phyloP scores from a whole-genome alignment of 1,284 basidiomycete species.

The Ustilago xerochloae region DNA sequence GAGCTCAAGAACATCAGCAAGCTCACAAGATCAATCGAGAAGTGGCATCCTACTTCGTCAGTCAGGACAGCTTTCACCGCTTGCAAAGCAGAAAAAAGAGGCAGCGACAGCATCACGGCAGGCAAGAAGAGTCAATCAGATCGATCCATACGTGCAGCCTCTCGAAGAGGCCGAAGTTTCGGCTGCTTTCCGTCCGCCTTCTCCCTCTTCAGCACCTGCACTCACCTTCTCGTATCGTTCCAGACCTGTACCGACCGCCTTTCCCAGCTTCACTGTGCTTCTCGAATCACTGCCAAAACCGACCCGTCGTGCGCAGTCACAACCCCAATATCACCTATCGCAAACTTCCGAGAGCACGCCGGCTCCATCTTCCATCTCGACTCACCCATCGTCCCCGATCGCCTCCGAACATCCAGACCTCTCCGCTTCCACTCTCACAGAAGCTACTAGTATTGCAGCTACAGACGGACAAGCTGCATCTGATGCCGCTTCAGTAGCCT shows the following conservation, averaged over 20 bases:
- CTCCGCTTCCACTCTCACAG: constrained; percentile 39
- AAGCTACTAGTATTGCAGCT: constrained; percentile 37
- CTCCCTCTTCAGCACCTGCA: constrained; percentile 40
- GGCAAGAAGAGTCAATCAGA: not conserved
- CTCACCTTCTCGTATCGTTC: constrained; percentile 50
- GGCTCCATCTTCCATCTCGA: constrained; percentile 39
- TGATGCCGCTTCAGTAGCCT: constrained; percentile 8
- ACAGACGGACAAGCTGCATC: not conserved
- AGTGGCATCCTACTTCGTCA: constrained; percentile 11
- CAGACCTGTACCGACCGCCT: constrained; percentile 17
- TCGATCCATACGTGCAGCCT: constrained; percentile 22
- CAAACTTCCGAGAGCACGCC: constrained; percentile 22
- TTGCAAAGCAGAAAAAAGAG: constrained; percentile 16
- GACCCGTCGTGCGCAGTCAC: not conserved
- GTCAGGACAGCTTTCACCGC: constrained; percentile 13
- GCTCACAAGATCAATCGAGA: not conserved
- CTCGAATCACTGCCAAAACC: constrained; percentile 24
- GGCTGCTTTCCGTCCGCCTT: constrained; percentile 41
- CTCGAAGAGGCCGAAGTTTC: constrained; percentile 7
- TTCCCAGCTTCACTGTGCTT: constrained; percentile 30
- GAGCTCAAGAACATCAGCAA: not conserved
- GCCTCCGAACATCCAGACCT: constrained; percentile 37
- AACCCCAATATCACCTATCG: not conserved
- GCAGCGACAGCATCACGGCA: constrained; percentile 7
- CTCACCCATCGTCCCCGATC: constrained; percentile 35